phyloP scores from a whole-genome alignment of 2,329 filamentous ascomycete genomes.

The Xylaria sp. region DNA sequence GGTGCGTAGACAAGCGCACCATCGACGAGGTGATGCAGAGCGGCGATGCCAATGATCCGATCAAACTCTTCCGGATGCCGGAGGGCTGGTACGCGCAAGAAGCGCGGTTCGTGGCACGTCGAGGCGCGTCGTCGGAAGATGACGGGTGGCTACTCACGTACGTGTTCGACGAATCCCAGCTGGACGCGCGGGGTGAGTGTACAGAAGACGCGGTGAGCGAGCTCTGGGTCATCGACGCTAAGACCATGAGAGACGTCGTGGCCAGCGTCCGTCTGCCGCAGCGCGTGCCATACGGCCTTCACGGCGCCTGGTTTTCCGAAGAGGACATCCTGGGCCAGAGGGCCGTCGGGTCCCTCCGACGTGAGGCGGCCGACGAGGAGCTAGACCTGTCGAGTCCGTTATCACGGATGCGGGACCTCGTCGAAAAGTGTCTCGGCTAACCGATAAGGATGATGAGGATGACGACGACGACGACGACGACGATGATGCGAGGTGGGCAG shows the following conservation, averaged over 20 bases:
- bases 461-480: not conserved
- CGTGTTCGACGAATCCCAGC: conserved; percentile 75
- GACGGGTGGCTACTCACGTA: conserved; percentile 76
- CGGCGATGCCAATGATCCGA: conserved; percentile 61
- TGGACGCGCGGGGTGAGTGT: conserved; percentile 63
- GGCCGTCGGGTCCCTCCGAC: conserved; percentile 40
- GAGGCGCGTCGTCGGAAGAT: conserved; percentile 62
- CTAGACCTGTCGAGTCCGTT: conserved; percentile 43
- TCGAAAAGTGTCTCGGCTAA: conserved; percentile 46
- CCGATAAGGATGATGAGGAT: not conserved
- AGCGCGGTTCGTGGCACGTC: conserved; percentile 69
- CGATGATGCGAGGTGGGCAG: not conserved
- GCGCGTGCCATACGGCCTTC: conserved; percentile 75
- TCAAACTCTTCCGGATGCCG: conserved; percentile 72
- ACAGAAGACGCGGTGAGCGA: conserved; percentile 63
- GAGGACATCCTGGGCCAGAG: conserved; percentile 63
- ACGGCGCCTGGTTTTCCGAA: conserved; percentile 70
- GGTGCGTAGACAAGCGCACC: conserved; percentile 70
- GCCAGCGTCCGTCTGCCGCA: conserved; percentile 70
- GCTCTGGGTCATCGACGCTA: conserved; percentile 76
- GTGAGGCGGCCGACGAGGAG: conserved; percentile 37
- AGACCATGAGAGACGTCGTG: conserved; percentile 69
- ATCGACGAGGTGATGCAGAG: conserved; percentile 63
- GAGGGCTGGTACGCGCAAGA: conserved; percentile 73
- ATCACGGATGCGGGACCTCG: conserved; percentile 42